Conservation (phyloP, 345 rosid species). For the Citrus unshiu region DNA sequence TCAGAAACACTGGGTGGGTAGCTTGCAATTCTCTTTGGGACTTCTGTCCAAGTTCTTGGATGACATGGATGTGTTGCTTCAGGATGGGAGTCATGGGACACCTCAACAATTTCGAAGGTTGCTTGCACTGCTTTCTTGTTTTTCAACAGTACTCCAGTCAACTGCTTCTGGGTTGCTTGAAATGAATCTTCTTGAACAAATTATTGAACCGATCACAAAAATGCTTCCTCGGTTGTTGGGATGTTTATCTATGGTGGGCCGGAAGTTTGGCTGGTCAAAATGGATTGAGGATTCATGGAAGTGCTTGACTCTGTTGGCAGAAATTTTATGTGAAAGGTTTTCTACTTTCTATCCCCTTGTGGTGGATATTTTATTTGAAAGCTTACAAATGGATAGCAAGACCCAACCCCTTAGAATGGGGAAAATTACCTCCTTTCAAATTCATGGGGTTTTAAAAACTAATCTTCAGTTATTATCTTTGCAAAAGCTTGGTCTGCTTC, state of each 20-base stretch:
- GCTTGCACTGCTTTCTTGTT: conserved; percentile 93
- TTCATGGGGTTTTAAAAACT: conserved; percentile 83
- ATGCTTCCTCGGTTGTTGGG: conserved; percentile 82
- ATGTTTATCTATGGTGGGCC: conserved; percentile 69
- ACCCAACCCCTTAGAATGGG: conserved; percentile 37
- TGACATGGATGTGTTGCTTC: conserved; percentile 86
- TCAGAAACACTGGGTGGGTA: conserved; percentile 88
- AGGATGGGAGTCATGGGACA: conserved; percentile 69
- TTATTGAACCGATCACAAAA: conserved; percentile 58
- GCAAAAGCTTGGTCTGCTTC: conserved; percentile 74
- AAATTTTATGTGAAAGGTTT: conserved; percentile 77
- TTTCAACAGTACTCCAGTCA: conserved; percentile 75
- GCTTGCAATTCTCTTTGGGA: conserved; percentile 79
- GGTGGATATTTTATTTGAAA: conserved; percentile 66
- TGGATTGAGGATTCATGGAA: conserved; percentile 85
- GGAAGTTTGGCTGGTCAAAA: conserved; percentile 83
- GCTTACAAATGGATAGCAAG: conserved; percentile 46
- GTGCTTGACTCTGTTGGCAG: conserved; percentile 91
- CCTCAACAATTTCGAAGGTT: conserved; percentile 67
- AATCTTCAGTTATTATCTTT: conserved; percentile 87
- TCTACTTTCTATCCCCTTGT: conserved; percentile 59
- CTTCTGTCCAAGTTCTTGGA: conserved; percentile 72
- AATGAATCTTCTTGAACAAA: conserved; percentile 72
- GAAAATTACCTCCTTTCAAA: conserved; percentile 61
- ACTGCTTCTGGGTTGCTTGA: conserved; percentile 94